Percentiles rank a stretch among this genome's conserved stretches.
These are phyloP conservation scores for Glarea lozoyensis DNA, from an alignment of 495 filamentous ascomycete species.

Conservation along the genomic window DNA sequence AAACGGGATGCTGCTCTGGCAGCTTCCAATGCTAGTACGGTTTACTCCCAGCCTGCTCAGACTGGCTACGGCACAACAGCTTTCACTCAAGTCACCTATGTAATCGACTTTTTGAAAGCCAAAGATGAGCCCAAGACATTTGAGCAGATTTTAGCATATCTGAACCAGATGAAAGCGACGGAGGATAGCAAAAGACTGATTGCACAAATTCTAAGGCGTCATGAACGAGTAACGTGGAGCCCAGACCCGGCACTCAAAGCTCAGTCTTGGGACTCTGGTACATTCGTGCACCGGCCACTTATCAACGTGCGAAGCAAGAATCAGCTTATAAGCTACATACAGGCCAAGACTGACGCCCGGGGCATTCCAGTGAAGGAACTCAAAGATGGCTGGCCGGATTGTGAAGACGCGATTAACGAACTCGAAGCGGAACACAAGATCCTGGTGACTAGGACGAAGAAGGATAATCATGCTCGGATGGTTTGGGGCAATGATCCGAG, in stretches of 20 bases:
- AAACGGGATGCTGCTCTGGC: slow-evolving; percentile 43
- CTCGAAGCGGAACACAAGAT: slow-evolving; percentile 73
- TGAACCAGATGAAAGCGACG: slow-evolving; percentile 50
- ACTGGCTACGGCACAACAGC: slow-evolving; percentile 71
- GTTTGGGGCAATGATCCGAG: slow-evolving; percentile 85
- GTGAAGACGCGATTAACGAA: slow-evolving; percentile 63
- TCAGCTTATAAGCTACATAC: slow-evolving; percentile 69
- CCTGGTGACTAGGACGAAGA: slow-evolving; percentile 81
- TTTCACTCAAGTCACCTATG: slow-evolving; percentile 76
- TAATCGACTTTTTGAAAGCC: slow-evolving; percentile 73
- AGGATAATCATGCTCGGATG: slow-evolving; percentile 76
- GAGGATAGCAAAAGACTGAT: slow-evolving; percentile 31
- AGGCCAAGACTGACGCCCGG: slow-evolving; percentile 68
- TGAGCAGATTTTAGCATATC: slow-evolving; percentile 63
- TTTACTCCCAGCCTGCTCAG: slow-evolving; percentile 70
- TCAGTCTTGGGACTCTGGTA: slow-evolving; percentile 48
- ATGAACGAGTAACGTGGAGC: slow-evolving; percentile 65
- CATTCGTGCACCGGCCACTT: slow-evolving; percentile 69
- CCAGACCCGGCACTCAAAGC: slow-evolving; percentile 44
- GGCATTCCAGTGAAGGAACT: slow-evolving; percentile 79
- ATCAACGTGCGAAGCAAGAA: slow-evolving; percentile 64
- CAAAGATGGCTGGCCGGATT: slow-evolving; percentile 88
- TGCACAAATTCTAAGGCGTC: slow-evolving; percentile 37
- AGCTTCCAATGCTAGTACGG: no score
- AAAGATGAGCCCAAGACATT: slow-evolving; percentile 65